phyloP scores from a whole-genome alignment of 2,329 filamentous ascomycete species.

The Dactylellina leptospora region DNA sequence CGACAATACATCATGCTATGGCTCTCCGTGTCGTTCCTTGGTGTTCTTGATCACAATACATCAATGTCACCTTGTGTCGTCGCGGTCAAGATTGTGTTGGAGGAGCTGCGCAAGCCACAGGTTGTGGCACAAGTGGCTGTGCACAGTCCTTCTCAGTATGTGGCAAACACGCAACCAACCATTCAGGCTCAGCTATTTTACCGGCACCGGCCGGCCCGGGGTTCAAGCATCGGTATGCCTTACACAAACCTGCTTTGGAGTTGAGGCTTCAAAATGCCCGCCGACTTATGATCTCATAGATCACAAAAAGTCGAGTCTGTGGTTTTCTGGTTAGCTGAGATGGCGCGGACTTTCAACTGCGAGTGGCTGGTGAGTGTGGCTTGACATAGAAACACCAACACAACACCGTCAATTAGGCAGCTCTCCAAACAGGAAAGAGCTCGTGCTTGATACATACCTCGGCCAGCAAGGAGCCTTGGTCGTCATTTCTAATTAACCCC shows the following conservation, averaged over 20 bases:
- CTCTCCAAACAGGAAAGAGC: slow-evolving; percentile 43
- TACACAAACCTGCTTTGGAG: neutral
- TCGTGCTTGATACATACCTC: slow-evolving; percentile 17
- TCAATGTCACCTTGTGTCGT: no score
- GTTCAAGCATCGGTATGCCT: neutral
- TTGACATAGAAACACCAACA: slow-evolving; percentile 13
- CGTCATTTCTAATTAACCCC: slow-evolving; percentile 6
- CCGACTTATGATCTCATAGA: slow-evolving; percentile 13
- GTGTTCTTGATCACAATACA: no score
- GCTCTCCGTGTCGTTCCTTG: no score
- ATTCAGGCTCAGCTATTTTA: slow-evolving; percentile 1
- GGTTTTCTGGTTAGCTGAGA: slow-evolving; percentile 21
- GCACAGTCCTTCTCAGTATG: no score
- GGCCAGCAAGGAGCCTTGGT: slow-evolving; percentile 3
- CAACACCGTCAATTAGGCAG: slow-evolving; percentile 21
- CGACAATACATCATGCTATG: neutral
- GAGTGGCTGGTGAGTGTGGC: slow-evolving; percentile 37
- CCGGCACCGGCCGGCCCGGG: slow-evolving; percentile 25
- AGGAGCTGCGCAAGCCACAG: slow-evolving; percentile 25
- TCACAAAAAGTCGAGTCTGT: slow-evolving; percentile 4
- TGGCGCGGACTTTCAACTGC: no score
- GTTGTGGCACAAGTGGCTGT: slow-evolving; percentile 38
- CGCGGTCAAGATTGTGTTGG: neutral
- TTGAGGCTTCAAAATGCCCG: neutral
- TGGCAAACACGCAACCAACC: slow-evolving; percentile 27